Evolutionary conservation across 2,329 filamentous ascomycete species (phyloP), one percentile per base, ranked within the genome.

Genomic region (Apiospora malaysiana): DNA sequence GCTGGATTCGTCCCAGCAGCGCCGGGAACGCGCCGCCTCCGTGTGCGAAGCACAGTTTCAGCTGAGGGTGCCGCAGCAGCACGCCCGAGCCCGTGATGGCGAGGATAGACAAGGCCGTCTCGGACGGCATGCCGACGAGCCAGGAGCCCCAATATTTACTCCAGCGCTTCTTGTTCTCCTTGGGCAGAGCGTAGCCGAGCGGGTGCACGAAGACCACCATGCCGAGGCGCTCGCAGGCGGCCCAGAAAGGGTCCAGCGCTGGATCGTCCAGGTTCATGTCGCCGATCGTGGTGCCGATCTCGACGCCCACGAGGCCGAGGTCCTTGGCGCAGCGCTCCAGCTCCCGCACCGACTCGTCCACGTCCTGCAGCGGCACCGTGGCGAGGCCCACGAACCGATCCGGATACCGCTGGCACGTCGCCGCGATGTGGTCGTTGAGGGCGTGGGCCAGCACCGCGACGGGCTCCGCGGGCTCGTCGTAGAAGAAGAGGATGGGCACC

Each of bases 401-500:
- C 7, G 78, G 78, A 16, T 73, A 71, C 51, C 65, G 40, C 18
- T 23, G 49, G 47, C 78, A 80, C 1, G 80, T 70, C 0, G 42
- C 70, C 2, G 77, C 75, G 46, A 81, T 76, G 69, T 81, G 79
- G 63, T 81, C 76, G 67, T 81, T 81, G 40, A 81, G 74, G 23
- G 75, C 71, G n/a, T 74, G 70, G 12, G 79, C 79, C 5, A 81
- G 75, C n/a, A 75, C 72, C 4, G 69, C 59, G 1, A 78, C 79
- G 0, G 78, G 77, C 69, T 74, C 74, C 0, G 75, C 70, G 4
- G 77, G 77, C 59, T 80, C 77, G 71, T 81, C 80, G 71, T 81
- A 81, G 72, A 79, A 81, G 74, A 81, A 81, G n/a, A 81, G 74
- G 63, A 81, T 76, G 21, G 80, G 80, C n/a, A 81, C 78, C 0